Evolutionary conservation across 768 basidiomycete genomes (phyloP).

Genomic region (Lentinula sp.): DNA sequence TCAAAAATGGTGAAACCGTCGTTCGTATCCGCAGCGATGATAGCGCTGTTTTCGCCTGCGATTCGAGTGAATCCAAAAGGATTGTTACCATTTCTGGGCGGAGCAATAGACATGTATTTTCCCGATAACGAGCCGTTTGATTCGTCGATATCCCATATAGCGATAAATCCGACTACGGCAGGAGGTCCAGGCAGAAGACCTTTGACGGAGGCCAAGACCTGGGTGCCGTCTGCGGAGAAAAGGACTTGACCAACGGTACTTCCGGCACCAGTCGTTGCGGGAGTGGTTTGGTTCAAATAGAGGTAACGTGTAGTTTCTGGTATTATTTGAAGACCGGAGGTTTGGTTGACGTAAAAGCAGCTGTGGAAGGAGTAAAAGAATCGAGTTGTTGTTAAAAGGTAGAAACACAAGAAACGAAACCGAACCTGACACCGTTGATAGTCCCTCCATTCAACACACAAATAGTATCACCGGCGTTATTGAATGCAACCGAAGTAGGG

Average conservation of each 20-base stretch:
- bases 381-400: neutral
- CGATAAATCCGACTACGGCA: slow-evolving; percentile 39
- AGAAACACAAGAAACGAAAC: neutral
- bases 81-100: slow-evolving; percentile 34
- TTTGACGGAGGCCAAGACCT: slow-evolving; percentile 42
- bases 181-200: slow-evolving; percentile 28
- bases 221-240: slow-evolving; percentile 37
- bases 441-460: slow-evolving; percentile 30
- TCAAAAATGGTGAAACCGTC: slow-evolving; percentile 34
- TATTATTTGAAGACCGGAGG: slow-evolving; percentile 29
- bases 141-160: slow-evolving; percentile 37
- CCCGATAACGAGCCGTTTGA: slow-evolving; percentile 34
- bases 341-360: slow-evolving; percentile 34
- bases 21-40: slow-evolving; percentile 32
- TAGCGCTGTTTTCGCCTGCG: slow-evolving; percentile 28
- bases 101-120: slow-evolving; percentile 28
- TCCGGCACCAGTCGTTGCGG: slow-evolving; percentile 40
- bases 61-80: slow-evolving; percentile 43
- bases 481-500: slow-evolving; percentile 28
- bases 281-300: slow-evolving; percentile 43
- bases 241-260: slow-evolving; percentile 34
- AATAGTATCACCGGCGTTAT: slow-evolving; percentile 19
- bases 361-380: slow-evolving; percentile 15
- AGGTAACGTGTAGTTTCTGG: slow-evolving; percentile 33
- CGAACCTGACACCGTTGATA: slow-evolving; percentile 27